A percentile compares a stretch with the other conserved stretches of the same genome.
phyloP scores from a whole-genome alignment of 768 basidiomycete genomes.

The Boletus reticulatus region DNA sequence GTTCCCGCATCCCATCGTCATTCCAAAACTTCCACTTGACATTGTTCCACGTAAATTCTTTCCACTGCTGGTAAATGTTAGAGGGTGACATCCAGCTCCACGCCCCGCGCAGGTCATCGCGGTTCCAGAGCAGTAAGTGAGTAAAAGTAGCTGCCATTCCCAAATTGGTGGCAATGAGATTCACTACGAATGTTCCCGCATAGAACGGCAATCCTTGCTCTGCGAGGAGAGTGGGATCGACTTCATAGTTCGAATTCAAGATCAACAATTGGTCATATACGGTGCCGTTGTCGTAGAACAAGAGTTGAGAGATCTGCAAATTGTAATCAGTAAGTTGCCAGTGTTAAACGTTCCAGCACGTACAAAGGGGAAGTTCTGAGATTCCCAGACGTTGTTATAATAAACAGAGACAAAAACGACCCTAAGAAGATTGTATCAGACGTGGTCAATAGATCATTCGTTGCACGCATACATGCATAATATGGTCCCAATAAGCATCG shows the following conservation, averaged over 20 bases:
- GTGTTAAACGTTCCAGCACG: conserved; percentile 1
- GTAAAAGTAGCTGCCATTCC: too few relatives aligned
- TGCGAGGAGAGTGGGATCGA: too few relatives aligned
- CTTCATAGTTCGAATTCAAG: conserved; percentile 41
- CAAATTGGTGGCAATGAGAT: too few relatives aligned
- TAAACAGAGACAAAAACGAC: conserved; percentile 36
- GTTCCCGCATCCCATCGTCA: neutral
- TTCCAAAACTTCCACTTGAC: neutral
- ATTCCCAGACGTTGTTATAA: conserved; percentile 54
- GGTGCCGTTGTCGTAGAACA: conserved; percentile 45
- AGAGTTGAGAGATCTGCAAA: neutral
- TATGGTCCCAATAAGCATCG: conserved; percentile 46
- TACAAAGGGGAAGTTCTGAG: conserved; percentile 59
- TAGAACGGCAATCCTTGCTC: too few relatives aligned
- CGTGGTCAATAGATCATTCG: neutral
- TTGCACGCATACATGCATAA: conserved; percentile 45
- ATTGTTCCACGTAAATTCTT: neutral
- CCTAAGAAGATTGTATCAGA: conserved; percentile 11
- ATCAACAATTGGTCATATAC: conserved; percentile 51
- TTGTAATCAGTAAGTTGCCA: conserved; percentile 8
- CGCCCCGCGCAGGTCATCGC: too few relatives aligned
- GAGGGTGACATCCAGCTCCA: conserved; percentile 34
- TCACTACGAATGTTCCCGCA: too few relatives aligned
- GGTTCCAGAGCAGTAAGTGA: too few relatives aligned
- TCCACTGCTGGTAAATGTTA: neutral